Conservation (phyloP, 257 asterid species). For the Solanum clarkiae region DNA sequence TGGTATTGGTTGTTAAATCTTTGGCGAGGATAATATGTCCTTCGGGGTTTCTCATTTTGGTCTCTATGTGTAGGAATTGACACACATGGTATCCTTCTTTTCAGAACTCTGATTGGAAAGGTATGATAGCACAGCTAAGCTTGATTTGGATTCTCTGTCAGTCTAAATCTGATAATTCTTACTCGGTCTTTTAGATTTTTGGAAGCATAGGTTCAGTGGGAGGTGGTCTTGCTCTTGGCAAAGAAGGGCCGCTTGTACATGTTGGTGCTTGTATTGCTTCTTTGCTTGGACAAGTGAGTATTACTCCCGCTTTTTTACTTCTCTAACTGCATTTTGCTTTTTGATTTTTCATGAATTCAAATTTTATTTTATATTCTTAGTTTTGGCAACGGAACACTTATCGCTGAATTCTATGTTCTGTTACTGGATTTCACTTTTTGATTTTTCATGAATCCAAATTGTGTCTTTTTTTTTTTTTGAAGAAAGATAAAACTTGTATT, state of each 20-base stretch:
- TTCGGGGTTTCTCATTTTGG: slow-evolving; percentile 5
- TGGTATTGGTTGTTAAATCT: background rate
- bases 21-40: background rate
- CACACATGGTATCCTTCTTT: slow-evolving; percentile 86
- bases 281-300: slow-evolving; percentile 93
- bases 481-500: too few species aligned
- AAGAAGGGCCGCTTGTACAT: slow-evolving; percentile 99
- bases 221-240: slow-evolving; percentile 98
- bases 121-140: slow-evolving; percentile 23
- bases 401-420: background rate
- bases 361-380: background rate
- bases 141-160: background rate
- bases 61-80: slow-evolving; percentile 63
- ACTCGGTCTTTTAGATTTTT: slow-evolving; percentile 48
- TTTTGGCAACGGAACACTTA: background rate
- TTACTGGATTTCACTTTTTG: background rate
- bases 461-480: background rate
- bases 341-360: background rate
- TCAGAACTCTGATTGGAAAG: slow-evolving; percentile 95
- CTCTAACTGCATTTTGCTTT: background rate
- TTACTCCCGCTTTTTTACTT: background rate
- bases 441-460: background rate
- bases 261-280: slow-evolving; percentile 98
- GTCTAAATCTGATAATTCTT: background rate
- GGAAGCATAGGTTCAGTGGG: slow-evolving; percentile 99